Conservation (phyloP, 2,329 filamentous ascomycete genomes). For the Phialophora expanda region DNA sequence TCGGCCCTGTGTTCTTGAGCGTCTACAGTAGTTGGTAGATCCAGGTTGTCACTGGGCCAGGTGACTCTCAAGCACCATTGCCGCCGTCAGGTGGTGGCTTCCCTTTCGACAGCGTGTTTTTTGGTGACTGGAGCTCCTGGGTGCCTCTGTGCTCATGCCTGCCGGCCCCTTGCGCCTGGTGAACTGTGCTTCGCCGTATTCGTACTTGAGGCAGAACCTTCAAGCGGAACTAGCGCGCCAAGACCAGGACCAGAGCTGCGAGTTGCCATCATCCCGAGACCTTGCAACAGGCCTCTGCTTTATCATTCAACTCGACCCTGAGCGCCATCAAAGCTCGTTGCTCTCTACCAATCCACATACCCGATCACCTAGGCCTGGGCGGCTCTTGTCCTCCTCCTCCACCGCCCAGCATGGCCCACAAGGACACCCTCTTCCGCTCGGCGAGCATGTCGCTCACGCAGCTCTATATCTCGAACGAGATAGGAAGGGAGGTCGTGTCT, state of each 20-base stretch:
- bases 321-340: conserved; percentile 26
- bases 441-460: conserved; percentile 99
- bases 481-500: conserved; percentile 95
- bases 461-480: conserved; percentile 98
- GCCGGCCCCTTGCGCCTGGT: neutral
- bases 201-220: conserved; percentile 11
- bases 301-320: conserved; percentile 11
- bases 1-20: neutral
- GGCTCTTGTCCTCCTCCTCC: conserved; percentile 25
- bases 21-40: neutral
- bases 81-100: neutral
- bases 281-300: conserved; percentile 27
- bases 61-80: no score
- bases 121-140: neutral
- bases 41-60: neutral
- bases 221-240: conserved; percentile 24
- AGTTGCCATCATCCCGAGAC: conserved; percentile 23
- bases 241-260: conserved; percentile 18
- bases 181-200: conserved; percentile 6
- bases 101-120: neutral
- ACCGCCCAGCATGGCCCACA: conserved; percentile 59
- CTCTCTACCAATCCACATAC: conserved; percentile 2
- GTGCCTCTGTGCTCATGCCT: neutral
- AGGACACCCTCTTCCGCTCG: conserved; percentile 98
- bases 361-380: conserved; percentile 35